phyloP scores from a whole-genome alignment of 2,329 filamentous ascomycete species.

The Microsporum audouinii region DNA sequence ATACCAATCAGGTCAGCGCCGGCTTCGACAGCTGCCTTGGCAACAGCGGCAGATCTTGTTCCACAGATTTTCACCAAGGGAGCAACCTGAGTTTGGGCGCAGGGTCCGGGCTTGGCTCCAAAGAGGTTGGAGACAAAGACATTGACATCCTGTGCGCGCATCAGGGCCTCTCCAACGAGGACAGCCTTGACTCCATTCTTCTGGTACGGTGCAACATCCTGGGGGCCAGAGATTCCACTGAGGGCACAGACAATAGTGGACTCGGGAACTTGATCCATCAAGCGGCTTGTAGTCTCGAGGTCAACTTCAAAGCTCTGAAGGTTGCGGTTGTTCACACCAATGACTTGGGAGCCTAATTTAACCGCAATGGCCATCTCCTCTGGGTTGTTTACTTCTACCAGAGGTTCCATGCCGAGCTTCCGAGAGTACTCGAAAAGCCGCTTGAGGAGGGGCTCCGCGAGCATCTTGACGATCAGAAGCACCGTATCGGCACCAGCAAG shows the following conservation, averaged over 20 bases:
- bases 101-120: slow-evolving; percentile 37
- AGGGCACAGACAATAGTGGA: slow-evolving; percentile 84
- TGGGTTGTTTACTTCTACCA: slow-evolving; percentile 91
- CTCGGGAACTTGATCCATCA: slow-evolving; percentile 76
- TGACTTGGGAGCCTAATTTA: slow-evolving; percentile 74
- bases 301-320: slow-evolving; percentile 95
- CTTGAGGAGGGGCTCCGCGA: slow-evolving; percentile 61
- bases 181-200: slow-evolving; percentile 85
- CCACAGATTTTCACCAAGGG: slow-evolving; percentile 91
- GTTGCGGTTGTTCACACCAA: slow-evolving; percentile 96
- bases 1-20: slow-evolving; percentile 91
- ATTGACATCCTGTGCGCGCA: slow-evolving; percentile 75
- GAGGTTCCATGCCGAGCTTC: slow-evolving; percentile 87
- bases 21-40: slow-evolving; percentile 65
- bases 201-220: slow-evolving; percentile 80
- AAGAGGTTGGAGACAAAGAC: slow-evolving; percentile 77
- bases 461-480: slow-evolving; percentile 95
- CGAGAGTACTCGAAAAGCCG: slow-evolving; percentile 78
- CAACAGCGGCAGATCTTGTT: slow-evolving; percentile 70
- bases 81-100: slow-evolving; percentile 20
- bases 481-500: slow-evolving; percentile 90
- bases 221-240: slow-evolving; percentile 79
- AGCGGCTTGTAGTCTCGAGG: slow-evolving; percentile 74
- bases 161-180: slow-evolving; percentile 87
- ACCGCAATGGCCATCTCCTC: slow-evolving; percentile 88